phyloP scores from a whole-genome alignment of 2,329 filamentous ascomycete species.

The Cladophialophora immunda region DNA sequence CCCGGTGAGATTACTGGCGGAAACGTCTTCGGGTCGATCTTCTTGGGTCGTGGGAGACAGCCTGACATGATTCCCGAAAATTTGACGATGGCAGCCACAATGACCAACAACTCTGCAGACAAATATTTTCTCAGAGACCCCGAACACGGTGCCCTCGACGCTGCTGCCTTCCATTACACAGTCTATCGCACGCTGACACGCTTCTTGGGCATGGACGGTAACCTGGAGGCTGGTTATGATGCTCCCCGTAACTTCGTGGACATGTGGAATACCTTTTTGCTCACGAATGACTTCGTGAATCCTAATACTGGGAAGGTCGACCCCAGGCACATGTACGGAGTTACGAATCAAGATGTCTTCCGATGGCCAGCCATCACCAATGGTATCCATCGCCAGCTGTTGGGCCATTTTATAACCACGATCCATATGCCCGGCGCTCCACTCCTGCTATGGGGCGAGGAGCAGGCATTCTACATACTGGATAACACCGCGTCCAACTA shows the following conservation, averaged over 20 bases:
- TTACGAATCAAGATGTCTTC: constrained; percentile 72
- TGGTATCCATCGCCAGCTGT: constrained; percentile 65
- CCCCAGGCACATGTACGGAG: constrained; percentile 70
- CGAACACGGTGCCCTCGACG: constrained; percentile 61
- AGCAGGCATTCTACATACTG: constrained; percentile 70
- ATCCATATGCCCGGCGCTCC: constrained; percentile 69
- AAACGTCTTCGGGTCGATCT: constrained; percentile 68
- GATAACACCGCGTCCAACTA: constrained; percentile 72
- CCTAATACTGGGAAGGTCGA: constrained; percentile 69
- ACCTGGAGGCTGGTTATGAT: constrained; percentile 63
- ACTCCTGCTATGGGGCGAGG: constrained; percentile 69
- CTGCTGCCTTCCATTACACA: constrained; percentile 70
- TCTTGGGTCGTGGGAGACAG: constrained; percentile 69
- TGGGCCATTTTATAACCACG: constrained; percentile 67
- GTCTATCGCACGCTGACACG: constrained; percentile 70
- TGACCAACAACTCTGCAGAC: constrained; percentile 55
- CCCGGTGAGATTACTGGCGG: constrained; percentile 71
- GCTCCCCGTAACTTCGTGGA: constrained; percentile 63
- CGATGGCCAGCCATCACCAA: constrained; percentile 68
- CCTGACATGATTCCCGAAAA: constrained; percentile 62
- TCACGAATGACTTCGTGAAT: constrained; percentile 68
- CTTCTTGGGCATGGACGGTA: constrained; percentile 68
- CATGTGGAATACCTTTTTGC: constrained; percentile 65
- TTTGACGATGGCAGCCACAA: constrained; percentile 57
- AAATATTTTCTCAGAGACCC: constrained; percentile 62